Evolutionary conservation across 2,329 filamentous ascomycete genomes (phyloP), one percentile per base, ranked within the genome.

Genomic region (Dactylella cylindrospora): DNA sequence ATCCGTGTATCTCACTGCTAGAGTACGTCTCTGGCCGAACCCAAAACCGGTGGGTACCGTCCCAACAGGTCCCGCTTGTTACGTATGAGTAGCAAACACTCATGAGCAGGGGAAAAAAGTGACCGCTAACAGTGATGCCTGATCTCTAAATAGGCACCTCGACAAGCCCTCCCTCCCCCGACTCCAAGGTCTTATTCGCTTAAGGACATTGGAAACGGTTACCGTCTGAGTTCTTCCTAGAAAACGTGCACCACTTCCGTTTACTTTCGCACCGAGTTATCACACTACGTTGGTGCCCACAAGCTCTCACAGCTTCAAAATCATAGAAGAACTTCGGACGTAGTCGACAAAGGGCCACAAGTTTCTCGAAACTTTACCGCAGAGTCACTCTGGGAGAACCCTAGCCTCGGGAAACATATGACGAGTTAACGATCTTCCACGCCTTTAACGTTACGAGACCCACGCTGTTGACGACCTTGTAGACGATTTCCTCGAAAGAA

Each of bases 381-480:
- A 33, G 46, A 52, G 40, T 41, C 28, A 47, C 8, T n/a, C 20
- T 23, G 36, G 46, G 39, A 51, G 40, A 19, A 32, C n/a, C n/a
- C n/a, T 47, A 60, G 17, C 17, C 33, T 12, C 10, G 26, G 26
- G 31, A 44, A 61, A 47, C 47, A 43, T 39, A 61, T 61, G 55
- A 61, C 47, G 47, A 61, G 55, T 43, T 61, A 61, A 61, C 55
- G 55, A 61, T 52, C 47, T n/a, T 61, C 46, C 22, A 60, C 54
- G 54, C 55, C 44, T 53, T 61, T 47, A 61, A 61, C 55, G 47
- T 61, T 61, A 61, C 55, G 55, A 61, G 55, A 61, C 55, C 54
- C 55, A 61, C 55, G 55, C 55, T 53, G 55, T 61, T 61, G 55
- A 61, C 55, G 55, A 61, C 55, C 55, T 53, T 52, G 46, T 61